Conservation (phyloP, 768 basidiomycete genomes). For the Boletus subcaerulescens region DNA sequence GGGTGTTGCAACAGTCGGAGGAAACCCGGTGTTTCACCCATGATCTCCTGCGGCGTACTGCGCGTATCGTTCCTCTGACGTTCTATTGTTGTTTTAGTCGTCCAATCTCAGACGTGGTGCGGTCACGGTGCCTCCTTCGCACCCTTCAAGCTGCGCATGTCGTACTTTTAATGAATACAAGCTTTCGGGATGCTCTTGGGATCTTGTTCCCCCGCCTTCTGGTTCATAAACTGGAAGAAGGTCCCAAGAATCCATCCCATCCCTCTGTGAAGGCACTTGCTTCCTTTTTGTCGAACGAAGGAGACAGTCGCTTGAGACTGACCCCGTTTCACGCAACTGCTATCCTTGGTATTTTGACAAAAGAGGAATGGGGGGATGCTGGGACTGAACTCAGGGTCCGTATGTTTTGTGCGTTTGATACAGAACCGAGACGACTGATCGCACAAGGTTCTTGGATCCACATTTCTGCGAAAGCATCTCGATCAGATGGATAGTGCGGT, state of each 20-base stretch:
- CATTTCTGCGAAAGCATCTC: constrained; percentile 34
- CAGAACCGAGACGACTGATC: constrained; percentile 6
- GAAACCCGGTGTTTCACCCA: constrained; percentile 48
- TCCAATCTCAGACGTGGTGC: constrained; percentile 29
- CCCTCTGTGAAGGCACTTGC: constrained; percentile 13
- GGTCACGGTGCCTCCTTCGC: constrained; percentile 40
- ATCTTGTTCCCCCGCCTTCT: constrained; percentile 25
- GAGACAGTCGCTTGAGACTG: constrained; percentile 28
- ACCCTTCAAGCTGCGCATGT: constrained; percentile 35
- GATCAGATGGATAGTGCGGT: constrained; percentile 25
- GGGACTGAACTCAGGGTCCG: constrained; percentile 34
- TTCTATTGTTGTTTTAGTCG: constrained; percentile 45
- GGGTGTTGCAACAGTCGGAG: constrained; percentile 40
- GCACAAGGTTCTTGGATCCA: constrained; percentile 19
- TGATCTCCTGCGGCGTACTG: constrained; percentile 44
- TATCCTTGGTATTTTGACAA: constrained; percentile 38
- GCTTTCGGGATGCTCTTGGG: constrained; percentile 32
- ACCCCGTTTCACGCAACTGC: constrained; percentile 30
- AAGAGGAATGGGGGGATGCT: constrained; percentile 37
- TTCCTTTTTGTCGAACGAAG: constrained; percentile 26
- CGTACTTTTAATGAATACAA: constrained; percentile 21
- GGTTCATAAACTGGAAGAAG: constrained; percentile 42
- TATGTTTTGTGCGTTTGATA: constrained; percentile 5
- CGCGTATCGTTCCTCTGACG: constrained; percentile 38
- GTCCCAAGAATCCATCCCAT: constrained; percentile 28